Conservation (phyloP, 495 filamentous ascomycete species). For the Tuber aestivum region DNA sequence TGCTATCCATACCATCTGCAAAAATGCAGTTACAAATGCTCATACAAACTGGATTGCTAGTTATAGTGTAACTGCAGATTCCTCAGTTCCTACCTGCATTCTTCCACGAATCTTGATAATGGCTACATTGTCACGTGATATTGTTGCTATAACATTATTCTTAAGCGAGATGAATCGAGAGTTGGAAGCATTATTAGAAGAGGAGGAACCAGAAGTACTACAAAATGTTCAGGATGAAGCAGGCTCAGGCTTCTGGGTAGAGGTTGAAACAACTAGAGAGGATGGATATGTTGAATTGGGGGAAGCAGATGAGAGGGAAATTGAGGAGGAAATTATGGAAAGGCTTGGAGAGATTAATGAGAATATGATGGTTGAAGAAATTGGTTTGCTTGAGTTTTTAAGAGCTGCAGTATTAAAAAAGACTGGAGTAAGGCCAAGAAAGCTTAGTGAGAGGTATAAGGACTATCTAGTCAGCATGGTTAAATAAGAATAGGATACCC, state of each 20-base stretch:
- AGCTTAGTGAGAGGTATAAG: conserved; percentile 6
- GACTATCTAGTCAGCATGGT: conserved; percentile 4
- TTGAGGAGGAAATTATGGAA: background rate
- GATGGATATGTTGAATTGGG: background rate
- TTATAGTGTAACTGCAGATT: background rate
- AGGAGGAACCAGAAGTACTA: background rate
- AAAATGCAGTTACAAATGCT: background rate
- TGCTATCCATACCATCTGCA: background rate
- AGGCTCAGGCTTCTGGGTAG: background rate
- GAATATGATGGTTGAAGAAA: background rate
- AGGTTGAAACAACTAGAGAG: background rate
- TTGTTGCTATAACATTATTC: background rate
- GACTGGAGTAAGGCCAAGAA: background rate
- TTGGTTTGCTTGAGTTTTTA: conserved; percentile 4
- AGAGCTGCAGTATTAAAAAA: background rate
- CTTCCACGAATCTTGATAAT: too few relatives aligned
- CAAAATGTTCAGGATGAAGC: background rate
- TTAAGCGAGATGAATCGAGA: background rate
- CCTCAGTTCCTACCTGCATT: background rate
- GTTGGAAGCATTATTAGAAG: background rate
- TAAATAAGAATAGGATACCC: background rate
- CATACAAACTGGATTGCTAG: background rate
- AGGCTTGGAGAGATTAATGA: background rate
- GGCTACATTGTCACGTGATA: background rate
- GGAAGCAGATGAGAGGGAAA: too few relatives aligned